Conservation (phyloP, 2,329 filamentous ascomycete species). For the Pseudocercospora eumusae region DNA sequence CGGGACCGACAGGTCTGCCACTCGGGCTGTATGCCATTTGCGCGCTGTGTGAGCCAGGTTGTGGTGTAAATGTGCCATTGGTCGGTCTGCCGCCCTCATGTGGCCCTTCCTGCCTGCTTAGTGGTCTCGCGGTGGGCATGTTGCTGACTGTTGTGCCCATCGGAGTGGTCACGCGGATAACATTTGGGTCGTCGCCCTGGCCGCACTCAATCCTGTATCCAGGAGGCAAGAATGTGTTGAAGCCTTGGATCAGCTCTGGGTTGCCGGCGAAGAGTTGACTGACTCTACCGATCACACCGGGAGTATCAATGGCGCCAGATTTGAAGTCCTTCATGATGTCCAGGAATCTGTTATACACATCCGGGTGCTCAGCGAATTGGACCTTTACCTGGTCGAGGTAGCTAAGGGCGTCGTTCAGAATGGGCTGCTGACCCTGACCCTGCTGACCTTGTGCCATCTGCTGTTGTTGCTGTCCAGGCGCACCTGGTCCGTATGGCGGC, state of each 20-base stretch:
- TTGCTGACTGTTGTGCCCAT: slow-evolving; percentile 96
- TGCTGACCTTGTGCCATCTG: slow-evolving; percentile 29
- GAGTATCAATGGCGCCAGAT: slow-evolving; percentile 95
- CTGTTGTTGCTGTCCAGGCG: slow-evolving; percentile 33
- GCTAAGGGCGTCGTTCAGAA: slow-evolving; percentile 83
- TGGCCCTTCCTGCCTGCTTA: slow-evolving; percentile 36
- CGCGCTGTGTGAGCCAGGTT: slow-evolving; percentile 39
- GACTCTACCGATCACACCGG: slow-evolving; percentile 93
- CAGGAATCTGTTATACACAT: slow-evolving; percentile 94
- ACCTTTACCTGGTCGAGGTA: slow-evolving; percentile 99
- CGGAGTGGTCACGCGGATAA: slow-evolving; percentile 93
- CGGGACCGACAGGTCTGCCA: slow-evolving; percentile 47
- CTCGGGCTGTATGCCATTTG: slow-evolving; percentile 49
- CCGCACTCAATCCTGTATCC: slow-evolving; percentile 95
- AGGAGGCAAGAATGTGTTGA: slow-evolving; percentile 96
- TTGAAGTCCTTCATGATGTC: slow-evolving; percentile 99
- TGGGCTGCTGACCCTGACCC: slow-evolving; percentile 77
- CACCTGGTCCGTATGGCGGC: slow-evolving; percentile 45
- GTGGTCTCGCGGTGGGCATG: slow-evolving; percentile 61
- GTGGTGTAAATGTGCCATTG: slow-evolving; percentile 46
- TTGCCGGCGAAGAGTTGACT: slow-evolving; percentile 95
- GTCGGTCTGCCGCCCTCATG: slow-evolving; percentile 31
- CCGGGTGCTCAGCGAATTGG: slow-evolving; percentile 92
- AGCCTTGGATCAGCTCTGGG: slow-evolving; percentile 84
- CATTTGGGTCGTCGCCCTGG: slow-evolving; percentile 88